Evolutionary conservation across 2,329 filamentous ascomycete genomes (phyloP).

Genomic region (Xylaria sp.): DNA sequence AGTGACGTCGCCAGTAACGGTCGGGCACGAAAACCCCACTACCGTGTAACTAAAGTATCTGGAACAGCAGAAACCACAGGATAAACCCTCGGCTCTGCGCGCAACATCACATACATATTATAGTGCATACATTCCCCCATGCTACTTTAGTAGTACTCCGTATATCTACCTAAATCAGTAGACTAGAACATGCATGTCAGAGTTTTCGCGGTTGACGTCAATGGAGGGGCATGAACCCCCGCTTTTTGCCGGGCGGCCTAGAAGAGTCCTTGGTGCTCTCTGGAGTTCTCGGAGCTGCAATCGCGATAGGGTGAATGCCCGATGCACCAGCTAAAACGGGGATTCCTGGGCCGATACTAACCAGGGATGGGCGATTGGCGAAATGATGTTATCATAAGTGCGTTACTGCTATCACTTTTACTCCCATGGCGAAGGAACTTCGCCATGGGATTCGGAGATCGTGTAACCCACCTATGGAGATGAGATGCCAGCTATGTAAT

Average conservation of each 20-base stretch:
- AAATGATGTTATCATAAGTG: conserved; percentile 21
- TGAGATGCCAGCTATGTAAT: not conserved
- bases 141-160: not conserved
- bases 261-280: not conserved
- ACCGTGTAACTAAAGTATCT: no score
- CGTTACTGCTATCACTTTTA: not conserved
- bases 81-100: no score
- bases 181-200: conserved; percentile 10
- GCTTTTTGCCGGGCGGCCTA: not conserved
- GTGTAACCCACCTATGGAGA: not conserved
- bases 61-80: no score
- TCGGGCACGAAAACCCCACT: no score
- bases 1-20: not conserved
- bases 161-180: not conserved
- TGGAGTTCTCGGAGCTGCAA: conserved; percentile 21
- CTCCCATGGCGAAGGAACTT: not conserved
- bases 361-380: not conserved
- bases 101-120: no score
- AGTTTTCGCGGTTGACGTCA: conserved; percentile 34
- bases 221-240: conserved; percentile 10
- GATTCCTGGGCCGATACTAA: not conserved
- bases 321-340: not conserved
- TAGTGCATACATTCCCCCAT: no score
- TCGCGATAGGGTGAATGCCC: conserved; percentile 5
- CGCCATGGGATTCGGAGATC: not conserved